A percentile compares a stretch with the other conserved stretches of the same genome.
Evolutionary conservation across 1,284 basidiomycete species (phyloP).

Genomic region (Baeospora myosura): DNA sequence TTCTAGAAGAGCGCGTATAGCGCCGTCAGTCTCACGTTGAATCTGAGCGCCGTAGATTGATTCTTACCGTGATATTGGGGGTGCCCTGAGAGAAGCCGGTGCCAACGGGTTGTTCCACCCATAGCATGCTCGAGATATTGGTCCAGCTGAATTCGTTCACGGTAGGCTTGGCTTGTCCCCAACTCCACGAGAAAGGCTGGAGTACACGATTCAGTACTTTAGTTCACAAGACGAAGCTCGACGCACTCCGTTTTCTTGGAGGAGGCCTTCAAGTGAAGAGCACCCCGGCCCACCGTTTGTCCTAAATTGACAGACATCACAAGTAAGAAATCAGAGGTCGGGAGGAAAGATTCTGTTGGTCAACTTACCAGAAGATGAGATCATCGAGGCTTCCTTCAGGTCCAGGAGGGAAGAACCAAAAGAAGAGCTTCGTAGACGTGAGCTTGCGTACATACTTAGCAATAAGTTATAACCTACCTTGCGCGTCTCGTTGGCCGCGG

Average conservation of each 20-base stretch:
- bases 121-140: constrained; percentile 73
- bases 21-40: not conserved
- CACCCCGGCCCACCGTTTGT: constrained; percentile 54
- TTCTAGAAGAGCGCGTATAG: constrained; percentile 30
- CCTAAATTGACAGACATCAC: constrained; percentile 27
- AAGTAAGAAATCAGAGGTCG: not conserved
- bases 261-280: constrained; percentile 68
- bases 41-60: not conserved
- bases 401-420: constrained; percentile 82
- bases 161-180: constrained; percentile 57
- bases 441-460: not conserved
- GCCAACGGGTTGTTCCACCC: constrained; percentile 79
- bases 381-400: constrained; percentile 65
- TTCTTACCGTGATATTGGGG: constrained; percentile 49
- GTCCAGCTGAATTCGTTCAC: constrained; percentile 75
- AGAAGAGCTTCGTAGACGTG: constrained; percentile 52
- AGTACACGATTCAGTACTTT: not conserved
- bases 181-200: constrained; percentile 62
- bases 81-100: constrained; percentile 75
- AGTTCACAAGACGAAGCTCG: not conserved
- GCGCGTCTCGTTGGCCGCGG: constrained; percentile 50
- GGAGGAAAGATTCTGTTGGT: not conserved
- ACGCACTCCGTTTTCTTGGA: constrained; percentile 78
- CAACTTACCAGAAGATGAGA: constrained; percentile 59
- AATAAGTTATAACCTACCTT: constrained; percentile 34